phyloP scores from a whole-genome alignment of 805 yeast species.

The Myxozyma kluyveri region DNA sequence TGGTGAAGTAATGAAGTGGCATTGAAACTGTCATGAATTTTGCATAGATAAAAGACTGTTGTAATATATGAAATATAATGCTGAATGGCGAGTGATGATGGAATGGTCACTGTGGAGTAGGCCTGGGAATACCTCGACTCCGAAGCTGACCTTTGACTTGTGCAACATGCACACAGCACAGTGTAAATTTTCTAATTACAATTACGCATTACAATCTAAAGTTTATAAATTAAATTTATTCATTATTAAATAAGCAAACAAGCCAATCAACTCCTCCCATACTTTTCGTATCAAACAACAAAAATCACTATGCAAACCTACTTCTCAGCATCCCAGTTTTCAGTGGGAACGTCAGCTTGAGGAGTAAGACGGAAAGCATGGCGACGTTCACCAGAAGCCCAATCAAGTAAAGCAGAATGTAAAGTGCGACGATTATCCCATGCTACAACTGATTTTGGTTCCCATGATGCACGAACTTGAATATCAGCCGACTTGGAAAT shows the following conservation, averaged over 20 bases:
- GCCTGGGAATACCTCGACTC: too few species aligned
- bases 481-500: conserved; percentile 49
- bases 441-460: conserved; percentile 49
- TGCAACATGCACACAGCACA: too few species aligned
- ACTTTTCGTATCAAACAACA: background rate
- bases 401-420: conserved; percentile 53
- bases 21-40: too few species aligned
- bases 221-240: background rate
- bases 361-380: conserved; percentile 77
- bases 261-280: conserved; percentile 4
- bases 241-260: background rate
- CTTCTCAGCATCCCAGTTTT: conserved; percentile 7
- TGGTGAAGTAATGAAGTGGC: too few species aligned
- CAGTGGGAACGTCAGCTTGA: conserved; percentile 64
- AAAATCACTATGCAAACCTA: background rate
- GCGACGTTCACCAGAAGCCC: conserved; percentile 60
- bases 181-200: too few species aligned
- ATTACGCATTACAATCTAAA: too few species aligned
- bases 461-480: conserved; percentile 54
- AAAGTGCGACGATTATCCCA: conserved; percentile 55
- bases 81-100: too few species aligned
- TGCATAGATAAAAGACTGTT: too few species aligned
- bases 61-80: too few species aligned
- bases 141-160: too few species aligned
- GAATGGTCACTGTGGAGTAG: too few species aligned